Conservation (phyloP, 2,329 filamentous ascomycete genomes). For the Aspergillus jensenii region DNA sequence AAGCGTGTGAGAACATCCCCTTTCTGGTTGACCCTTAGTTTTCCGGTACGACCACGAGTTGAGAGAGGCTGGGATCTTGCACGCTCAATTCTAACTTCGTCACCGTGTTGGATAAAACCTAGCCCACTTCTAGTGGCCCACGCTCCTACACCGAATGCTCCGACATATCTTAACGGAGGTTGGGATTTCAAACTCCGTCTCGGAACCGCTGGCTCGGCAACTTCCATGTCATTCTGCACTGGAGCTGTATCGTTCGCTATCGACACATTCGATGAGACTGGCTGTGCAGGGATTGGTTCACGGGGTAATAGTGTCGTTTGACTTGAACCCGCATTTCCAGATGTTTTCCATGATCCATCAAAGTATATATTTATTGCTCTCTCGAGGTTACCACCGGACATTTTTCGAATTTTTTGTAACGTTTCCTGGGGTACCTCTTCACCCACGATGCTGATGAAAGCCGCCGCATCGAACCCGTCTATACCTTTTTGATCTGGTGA, state of each 20-base stretch:
- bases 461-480: conserved; percentile 53
- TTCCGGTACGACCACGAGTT: conserved; percentile 48
- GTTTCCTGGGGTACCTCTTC: conserved; percentile 47
- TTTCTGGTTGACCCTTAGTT: conserved; percentile 56
- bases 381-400: conserved; percentile 55
- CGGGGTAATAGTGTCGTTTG: conserved; percentile 12
- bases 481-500: neutral
- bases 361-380: conserved; percentile 64
- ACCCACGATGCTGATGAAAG: conserved; percentile 60
- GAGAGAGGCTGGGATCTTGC: conserved; percentile 67
- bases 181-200: conserved; percentile 18
- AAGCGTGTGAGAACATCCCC: conserved; percentile 90
- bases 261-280: neutral
- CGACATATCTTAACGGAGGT: conserved; percentile 72
- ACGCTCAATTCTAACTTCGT: conserved; percentile 82
- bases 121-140: conserved; percentile 87
- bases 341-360: conserved; percentile 61
- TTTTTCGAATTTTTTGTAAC: conserved; percentile 49
- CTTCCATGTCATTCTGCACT: conserved; percentile 6
- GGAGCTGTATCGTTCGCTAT: neutral
- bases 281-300: conserved; percentile 10
- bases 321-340: conserved; percentile 9
- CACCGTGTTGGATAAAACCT: conserved; percentile 74
- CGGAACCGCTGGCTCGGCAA: conserved; percentile 4
- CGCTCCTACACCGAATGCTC: conserved; percentile 84